phyloP scores from a whole-genome alignment of 305 asterid species.

The Ajuga reptans region DNA sequence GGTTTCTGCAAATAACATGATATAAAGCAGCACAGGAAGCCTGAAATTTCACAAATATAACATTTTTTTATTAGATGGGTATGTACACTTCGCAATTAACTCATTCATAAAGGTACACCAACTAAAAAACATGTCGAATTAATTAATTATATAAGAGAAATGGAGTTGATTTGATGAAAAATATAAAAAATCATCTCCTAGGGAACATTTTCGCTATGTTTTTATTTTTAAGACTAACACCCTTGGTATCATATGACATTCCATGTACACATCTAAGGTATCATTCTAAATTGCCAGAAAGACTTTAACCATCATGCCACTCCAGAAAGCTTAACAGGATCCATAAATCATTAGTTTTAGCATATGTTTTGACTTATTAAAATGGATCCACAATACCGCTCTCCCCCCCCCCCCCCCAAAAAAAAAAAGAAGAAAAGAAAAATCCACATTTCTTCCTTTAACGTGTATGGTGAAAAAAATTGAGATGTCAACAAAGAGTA shows the following conservation, averaged over 20 bases:
- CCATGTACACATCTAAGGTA: background rate
- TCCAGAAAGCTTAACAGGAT: background rate
- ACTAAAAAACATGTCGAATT: background rate
- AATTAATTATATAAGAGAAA: background rate
- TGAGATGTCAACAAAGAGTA: background rate
- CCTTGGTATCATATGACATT: background rate
- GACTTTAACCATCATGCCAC: background rate
- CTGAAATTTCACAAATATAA: conserved; percentile 38
- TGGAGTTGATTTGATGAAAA: background rate
- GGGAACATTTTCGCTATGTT: conserved; percentile 1
- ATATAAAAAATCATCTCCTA: background rate
- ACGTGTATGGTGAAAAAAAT: background rate
- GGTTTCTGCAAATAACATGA: conserved; percentile 49
- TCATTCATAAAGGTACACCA: background rate
- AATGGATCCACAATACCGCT: background rate
- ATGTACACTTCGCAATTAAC: conserved; percentile 2
- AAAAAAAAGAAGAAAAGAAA: too few species aligned
- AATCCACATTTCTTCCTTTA: background rate
- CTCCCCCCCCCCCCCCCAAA: background rate
- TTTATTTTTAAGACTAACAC: background rate
- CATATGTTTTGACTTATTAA: background rate
- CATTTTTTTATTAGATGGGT: conserved; percentile 10
- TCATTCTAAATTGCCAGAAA: background rate
- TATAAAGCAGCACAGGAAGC: conserved; percentile 53
- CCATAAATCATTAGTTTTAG: background rate